Percentiles rank a stretch among this genome's conserved stretches.
Evolutionary conservation across 208 protist genomes (phyloP).

Genomic region (Leishmania turanica): DNA sequence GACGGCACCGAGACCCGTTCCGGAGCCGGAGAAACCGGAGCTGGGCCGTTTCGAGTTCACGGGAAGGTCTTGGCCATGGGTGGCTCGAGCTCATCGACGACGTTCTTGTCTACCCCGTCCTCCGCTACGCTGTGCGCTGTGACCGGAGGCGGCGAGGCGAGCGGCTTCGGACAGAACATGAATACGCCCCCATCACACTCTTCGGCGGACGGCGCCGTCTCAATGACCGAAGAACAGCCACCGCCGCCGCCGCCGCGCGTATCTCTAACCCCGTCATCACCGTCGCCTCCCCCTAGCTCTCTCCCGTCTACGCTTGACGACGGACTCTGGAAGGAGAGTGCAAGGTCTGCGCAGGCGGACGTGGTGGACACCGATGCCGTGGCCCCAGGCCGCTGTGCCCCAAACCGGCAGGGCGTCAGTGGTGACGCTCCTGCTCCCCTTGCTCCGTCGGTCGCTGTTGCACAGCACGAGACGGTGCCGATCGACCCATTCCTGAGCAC

Average conservation of each 20-base stretch:
- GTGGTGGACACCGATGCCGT: constrained; percentile 11
- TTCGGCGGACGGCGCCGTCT: background rate
- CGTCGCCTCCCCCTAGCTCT: background rate
- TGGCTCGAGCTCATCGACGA: background rate
- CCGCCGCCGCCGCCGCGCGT: background rate
- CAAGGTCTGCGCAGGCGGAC: background rate
- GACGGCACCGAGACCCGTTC: background rate
- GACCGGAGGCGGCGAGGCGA: background rate
- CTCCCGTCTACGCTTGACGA: constrained; percentile 35
- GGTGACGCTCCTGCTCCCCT: background rate
- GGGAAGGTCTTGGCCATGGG: background rate
- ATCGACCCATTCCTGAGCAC: constrained; percentile 37
- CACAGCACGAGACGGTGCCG: constrained; percentile 15
- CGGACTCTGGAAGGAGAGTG: constrained; percentile 26
- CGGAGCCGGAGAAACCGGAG: background rate
- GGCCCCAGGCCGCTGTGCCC: background rate
- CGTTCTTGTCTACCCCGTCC: background rate
- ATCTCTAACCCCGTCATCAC: background rate
- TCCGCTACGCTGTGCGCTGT: background rate
- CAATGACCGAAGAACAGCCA: background rate
- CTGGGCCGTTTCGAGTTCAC: background rate
- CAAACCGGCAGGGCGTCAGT: background rate
- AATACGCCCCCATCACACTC: background rate
- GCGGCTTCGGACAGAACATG: no score
- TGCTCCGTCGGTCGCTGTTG: background rate